Conservation (phyloP, 2,329 filamentous ascomycete species). For the Alternaria sp. region DNA sequence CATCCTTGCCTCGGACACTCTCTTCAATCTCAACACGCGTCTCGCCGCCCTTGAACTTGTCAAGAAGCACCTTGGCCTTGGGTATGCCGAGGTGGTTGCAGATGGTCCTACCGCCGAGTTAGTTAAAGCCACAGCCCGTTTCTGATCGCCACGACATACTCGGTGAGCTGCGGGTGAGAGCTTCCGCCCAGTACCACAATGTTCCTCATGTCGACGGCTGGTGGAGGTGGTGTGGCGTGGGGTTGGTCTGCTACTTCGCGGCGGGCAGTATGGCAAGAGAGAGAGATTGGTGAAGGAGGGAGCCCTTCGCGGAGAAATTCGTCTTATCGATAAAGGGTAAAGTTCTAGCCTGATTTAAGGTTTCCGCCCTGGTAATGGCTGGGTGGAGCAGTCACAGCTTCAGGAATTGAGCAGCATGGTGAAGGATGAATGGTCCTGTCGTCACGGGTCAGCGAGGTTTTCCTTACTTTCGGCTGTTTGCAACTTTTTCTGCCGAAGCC, state of each 20-base stretch:
- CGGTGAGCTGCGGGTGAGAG: constrained; percentile 87
- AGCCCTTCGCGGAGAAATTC: constrained; percentile 14
- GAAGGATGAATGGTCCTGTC: constrained; percentile 29
- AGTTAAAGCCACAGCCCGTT: constrained; percentile 9
- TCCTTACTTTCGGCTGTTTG: constrained; percentile 23
- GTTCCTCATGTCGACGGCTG: constrained; percentile 82
- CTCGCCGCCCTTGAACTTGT: constrained; percentile 94
- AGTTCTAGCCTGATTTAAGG: constrained; percentile 9
- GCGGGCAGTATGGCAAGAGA: constrained; percentile 17
- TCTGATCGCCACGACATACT: constrained; percentile 51
- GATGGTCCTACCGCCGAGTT: constrained; percentile 62
- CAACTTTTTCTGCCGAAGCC: constrained; percentile 16
- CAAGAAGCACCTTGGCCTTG: constrained; percentile 81
- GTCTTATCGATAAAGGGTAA: constrained; percentile 20
- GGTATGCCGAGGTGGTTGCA: constrained; percentile 89
- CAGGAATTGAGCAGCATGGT: constrained; percentile 49
- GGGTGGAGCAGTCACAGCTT: constrained; percentile 28
- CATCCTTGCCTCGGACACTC: constrained; percentile 96
- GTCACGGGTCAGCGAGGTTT: constrained; percentile 38
- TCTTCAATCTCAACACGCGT: constrained; percentile 95
- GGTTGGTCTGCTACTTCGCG: constrained; percentile 13
- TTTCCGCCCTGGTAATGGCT: constrained; percentile 34
- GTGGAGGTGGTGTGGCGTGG: constrained; percentile 2
- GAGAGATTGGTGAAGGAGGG: constrained; percentile 15
- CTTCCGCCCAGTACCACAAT: constrained; percentile 93